phyloP scores from a whole-genome alignment of 495 filamentous ascomycete genomes.

The Neurospora tetrasperma region DNA sequence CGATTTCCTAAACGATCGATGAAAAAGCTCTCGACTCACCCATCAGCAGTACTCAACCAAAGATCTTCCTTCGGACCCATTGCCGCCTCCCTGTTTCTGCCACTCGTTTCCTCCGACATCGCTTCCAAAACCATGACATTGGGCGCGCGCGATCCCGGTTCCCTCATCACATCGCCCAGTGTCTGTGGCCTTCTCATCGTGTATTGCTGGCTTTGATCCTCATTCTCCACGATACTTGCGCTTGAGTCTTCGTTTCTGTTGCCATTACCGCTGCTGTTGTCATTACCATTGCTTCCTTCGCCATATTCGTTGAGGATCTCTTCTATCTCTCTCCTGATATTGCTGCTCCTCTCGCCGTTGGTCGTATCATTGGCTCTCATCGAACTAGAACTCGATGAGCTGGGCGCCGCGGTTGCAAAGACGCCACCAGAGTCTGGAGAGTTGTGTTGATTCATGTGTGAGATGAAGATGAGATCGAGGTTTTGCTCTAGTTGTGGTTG shows the following conservation, averaged over 20 bases:
- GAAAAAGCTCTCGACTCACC: constrained; percentile 23
- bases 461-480: background rate
- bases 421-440: background rate
- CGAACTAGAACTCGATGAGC: background rate
- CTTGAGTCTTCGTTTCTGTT: background rate
- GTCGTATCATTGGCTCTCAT: background rate
- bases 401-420: background rate
- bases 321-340: background rate
- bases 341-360: background rate
- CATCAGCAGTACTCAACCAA: constrained; percentile 35
- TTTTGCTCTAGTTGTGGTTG: background rate
- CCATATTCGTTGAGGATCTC: background rate
- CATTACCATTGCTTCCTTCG: background rate
- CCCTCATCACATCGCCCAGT: constrained; percentile 32
- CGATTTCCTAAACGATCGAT: background rate
- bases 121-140: constrained; percentile 29
- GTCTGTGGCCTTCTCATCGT: constrained; percentile 12
- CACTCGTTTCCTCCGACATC: constrained; percentile 9
- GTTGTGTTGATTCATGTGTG: background rate
- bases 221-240: background rate
- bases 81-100: constrained; percentile 8
- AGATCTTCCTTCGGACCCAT: constrained; percentile 36
- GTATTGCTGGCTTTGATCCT: background rate
- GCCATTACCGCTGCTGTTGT: constrained; percentile 1
- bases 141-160: constrained; percentile 25